Base-by-base conservation (phyloP, 2,329 filamentous ascomycete genomes). In the Nemania serpens region DNA sequence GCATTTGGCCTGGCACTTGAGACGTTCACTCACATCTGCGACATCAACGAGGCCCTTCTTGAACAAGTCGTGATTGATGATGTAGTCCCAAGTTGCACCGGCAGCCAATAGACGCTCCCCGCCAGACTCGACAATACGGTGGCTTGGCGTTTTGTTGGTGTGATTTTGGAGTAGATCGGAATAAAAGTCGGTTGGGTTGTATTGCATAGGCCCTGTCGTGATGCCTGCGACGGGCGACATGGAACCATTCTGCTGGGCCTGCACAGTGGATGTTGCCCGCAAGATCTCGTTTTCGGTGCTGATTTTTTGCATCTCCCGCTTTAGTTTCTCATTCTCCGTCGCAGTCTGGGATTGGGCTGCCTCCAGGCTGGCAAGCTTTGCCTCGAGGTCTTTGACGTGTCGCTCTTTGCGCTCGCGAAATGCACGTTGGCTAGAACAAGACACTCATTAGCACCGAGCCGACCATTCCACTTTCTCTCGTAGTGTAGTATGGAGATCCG, bases 371-470 rank as follows among this genome's bases (percentile, higher is more conserved):
- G 86, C 88, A 29, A 98, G 87, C 74, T 96, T 95, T 59, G 87
- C 85, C 77, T 98, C 93, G 22, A 98, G 88, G 63, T 98, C 93
- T 75, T 93, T 93, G 64, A 98, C 93, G 72, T 96, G 93, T 59
- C 88, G 89, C 75, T 98, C 94, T 76, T 98, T 98, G 68, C 94
- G 89, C 77, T 98, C 94, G 62, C 94, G 91, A 76, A 98, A 98
- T 34, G 95, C 94, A 69, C 94, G 89, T 82, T 98, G 95, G 49
- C 94, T 97, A 65, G 29, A 51, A 13, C 41, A 22, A 41, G 20
- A 57, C n/a, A 37, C 15, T 37, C n/a, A 37, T 62, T 33, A 58
- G 53, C 43, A 50, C 55, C 25, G 51, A 48, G 25, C 43, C 37
- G 47, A 22, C 5, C 20, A 46, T 42, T 13, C 10, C 20, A 45